phyloP scores from a whole-genome alignment of 2,329 filamentous ascomycete genomes.

The Calonectria multiphialidica region DNA sequence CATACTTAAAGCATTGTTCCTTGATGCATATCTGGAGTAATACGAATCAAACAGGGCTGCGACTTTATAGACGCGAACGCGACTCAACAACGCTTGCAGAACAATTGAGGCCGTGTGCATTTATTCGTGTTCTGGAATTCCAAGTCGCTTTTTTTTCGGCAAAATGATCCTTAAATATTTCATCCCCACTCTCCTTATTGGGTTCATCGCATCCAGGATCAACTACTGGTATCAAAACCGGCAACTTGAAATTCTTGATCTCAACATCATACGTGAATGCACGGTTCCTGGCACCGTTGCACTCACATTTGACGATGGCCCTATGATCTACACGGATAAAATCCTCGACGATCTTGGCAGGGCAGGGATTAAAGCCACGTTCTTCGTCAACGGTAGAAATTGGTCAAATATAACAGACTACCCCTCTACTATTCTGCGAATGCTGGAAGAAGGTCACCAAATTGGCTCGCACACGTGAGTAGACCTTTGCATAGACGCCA shows the following conservation, averaged over 20 bases:
- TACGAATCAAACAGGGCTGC: neutral
- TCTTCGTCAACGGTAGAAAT: neutral
- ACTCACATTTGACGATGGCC: neutral
- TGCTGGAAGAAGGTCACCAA: neutral
- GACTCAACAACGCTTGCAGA: too few species aligned
- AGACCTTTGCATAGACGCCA: neutral
- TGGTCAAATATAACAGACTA: conserved; percentile 1
- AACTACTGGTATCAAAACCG: neutral
- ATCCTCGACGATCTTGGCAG: neutral
- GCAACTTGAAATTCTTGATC: neutral
- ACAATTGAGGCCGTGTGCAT: neutral
- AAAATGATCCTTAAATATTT: neutral
- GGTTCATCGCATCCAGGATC: neutral
- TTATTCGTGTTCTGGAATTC: too few species aligned
- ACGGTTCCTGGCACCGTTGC: neutral
- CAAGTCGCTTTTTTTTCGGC: neutral
- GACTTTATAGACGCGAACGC: neutral
- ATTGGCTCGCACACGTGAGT: conserved; percentile 4
- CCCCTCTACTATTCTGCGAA: neutral
- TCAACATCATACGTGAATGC: neutral
- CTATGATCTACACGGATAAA: neutral
- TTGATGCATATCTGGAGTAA: neutral
- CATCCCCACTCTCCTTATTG: neutral
- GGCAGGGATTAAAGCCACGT: neutral
- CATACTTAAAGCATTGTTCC: neutral